Base-by-base conservation (phyloP, 192 early-diverging fungal genomes). In the Coemansia sp. region DNA sequence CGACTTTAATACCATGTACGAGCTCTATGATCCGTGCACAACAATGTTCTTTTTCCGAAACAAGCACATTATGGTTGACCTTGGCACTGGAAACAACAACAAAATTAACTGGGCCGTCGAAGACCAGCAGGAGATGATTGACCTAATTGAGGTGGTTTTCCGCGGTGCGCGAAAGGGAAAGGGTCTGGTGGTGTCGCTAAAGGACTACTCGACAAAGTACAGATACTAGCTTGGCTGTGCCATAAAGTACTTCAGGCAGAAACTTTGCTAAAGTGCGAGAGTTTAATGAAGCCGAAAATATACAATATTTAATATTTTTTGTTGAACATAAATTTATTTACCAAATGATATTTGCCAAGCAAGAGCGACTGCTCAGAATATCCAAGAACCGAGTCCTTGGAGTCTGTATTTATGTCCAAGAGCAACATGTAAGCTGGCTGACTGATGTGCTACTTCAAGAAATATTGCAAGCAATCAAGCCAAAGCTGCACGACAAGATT, bases 61-160 rank as follows among this genome's bases (percentile, higher is more conserved):
- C 82, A 94, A 96, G 76, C 97, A 97, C 61, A 98, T 99, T 64
- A 94, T 97, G 95, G 87, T 99, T 23, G 97, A 99, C 88, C 72
- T 98, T 31, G 97, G 97, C 14, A 99, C 97, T 0, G 97, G 97
- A 60, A 95, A 99, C 74, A 99, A 99, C 84, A 99, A 99, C 82
- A 99, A 99, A 79, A 92, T 99, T 72, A 93, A 95, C 66, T 97
- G 96, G 96, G 86, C 93, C 3, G 75, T 99, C 25, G 91, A 93
- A 49, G 93, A 96, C 62, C 90, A 93, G 61, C 92, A 97, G 74
- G 97, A 99, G 70, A 78, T 99, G 82, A 97, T 99, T 62, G 96
- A 96, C 64, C 84, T 96, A 67, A 83, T 92, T 9, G 92, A 93
- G 77, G 87, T 88, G 0, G 96, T 99, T 19, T 99, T 87, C 67